Evolutionary conservation across 352 stramenopile genomes (phyloP).

Genomic region (Globisporangium heterothallicum): DNA sequence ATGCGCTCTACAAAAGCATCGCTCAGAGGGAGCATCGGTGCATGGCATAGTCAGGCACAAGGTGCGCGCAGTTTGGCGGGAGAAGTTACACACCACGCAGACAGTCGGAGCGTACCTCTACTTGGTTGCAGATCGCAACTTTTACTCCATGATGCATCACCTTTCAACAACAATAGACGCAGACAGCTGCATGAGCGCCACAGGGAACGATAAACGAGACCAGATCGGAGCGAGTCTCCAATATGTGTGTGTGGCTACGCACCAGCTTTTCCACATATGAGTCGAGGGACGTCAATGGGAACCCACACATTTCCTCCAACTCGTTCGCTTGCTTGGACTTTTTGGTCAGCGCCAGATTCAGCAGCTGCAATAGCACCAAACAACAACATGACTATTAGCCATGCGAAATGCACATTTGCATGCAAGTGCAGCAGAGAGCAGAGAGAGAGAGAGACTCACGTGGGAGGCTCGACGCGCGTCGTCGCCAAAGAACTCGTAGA

Average conservation of each 20-base stretch:
- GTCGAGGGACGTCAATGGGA: conserved; percentile 64
- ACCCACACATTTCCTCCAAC: conserved; percentile 73
- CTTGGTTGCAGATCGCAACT: conserved; percentile 81
- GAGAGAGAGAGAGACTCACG: conserved; percentile 18
- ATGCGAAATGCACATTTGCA: background rate
- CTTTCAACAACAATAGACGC: conserved; percentile 10
- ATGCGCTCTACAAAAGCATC: conserved; percentile 29
- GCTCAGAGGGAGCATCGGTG: background rate
- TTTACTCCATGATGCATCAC: conserved; percentile 82
- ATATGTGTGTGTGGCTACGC: too few relatives aligned
- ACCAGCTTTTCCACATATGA: conserved; percentile 81
- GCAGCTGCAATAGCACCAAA: conserved; percentile 25
- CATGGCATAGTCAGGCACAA: background rate
- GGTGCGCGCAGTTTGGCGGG: background rate
- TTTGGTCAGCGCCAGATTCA: conserved; percentile 65
- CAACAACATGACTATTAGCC: background rate
- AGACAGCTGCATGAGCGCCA: background rate
- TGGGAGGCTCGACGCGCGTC: conserved; percentile 64
- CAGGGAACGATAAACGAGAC: too few relatives aligned
- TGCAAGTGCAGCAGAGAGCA: background rate
- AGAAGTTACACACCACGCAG: background rate
- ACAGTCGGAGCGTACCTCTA: conserved; percentile 41
- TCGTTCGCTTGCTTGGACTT: conserved; percentile 55
- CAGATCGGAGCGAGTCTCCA: too few relatives aligned
- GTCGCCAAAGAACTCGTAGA: conserved; percentile 82